Evolutionary conservation across 2,329 filamentous ascomycete species (phyloP).

Genomic region (Helotiales sp.): DNA sequence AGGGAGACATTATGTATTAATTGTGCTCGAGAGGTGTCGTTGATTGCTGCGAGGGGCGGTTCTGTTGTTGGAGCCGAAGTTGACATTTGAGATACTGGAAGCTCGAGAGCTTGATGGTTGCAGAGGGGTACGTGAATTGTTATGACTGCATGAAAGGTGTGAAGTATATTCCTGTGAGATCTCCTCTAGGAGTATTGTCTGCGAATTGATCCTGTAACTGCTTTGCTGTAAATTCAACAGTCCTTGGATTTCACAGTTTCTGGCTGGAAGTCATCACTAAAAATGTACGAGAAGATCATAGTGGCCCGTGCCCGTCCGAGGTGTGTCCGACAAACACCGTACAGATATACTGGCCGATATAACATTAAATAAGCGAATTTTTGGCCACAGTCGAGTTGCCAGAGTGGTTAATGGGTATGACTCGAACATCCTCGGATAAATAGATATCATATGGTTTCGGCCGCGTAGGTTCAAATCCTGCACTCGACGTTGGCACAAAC

Average conservation of each 20-base stretch:
- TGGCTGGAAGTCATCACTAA: neutral
- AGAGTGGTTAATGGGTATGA: constrained; percentile 39
- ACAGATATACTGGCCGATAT: neutral
- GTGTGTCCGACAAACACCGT: neutral
- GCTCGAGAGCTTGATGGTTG: neutral
- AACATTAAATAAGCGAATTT: constrained; percentile 9
- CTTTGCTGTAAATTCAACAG: no score
- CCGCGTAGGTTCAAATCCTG: constrained; percentile 39
- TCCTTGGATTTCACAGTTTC: neutral
- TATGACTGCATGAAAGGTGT: neutral
- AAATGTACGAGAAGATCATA: neutral
- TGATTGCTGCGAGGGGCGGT: neutral
- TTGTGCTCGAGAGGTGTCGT: neutral
- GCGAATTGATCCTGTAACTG: neutral
- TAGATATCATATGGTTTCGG: constrained; percentile 38
- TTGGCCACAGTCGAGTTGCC: constrained; percentile 27
- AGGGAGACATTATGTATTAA: constrained; percentile 38
- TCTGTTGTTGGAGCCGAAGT: constrained; percentile 10
- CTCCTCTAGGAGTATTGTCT: neutral
- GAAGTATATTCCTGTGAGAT: neutral
- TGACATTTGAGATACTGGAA: constrained; percentile 6
- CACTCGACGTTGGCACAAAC: constrained; percentile 20
- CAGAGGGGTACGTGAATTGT: no score
- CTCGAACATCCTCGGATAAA: constrained; percentile 27
- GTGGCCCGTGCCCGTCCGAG: neutral